Evolutionary conservation across 768 basidiomycete species (phyloP).

Genomic region (Amyloporia xantha): DNA sequence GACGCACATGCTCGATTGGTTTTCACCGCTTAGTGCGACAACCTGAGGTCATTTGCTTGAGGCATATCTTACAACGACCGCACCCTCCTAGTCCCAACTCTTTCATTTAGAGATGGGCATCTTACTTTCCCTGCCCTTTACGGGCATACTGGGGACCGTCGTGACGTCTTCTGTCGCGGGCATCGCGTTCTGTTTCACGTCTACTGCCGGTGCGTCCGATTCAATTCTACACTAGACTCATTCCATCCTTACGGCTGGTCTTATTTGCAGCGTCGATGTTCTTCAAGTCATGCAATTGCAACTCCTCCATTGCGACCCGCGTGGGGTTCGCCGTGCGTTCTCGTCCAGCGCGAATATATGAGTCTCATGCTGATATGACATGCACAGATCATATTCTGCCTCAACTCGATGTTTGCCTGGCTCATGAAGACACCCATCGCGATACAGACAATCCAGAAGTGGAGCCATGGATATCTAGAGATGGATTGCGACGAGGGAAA

Average conservation of each 20-base stretch:
- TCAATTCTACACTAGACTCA: not conserved
- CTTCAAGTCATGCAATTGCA: conserved; percentile 98
- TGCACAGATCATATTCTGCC: conserved; percentile 80
- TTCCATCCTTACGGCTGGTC: no score
- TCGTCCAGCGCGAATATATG: not conserved
- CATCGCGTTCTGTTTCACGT: conserved; percentile 80
- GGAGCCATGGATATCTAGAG: conserved; percentile 96
- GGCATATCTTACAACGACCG: no score
- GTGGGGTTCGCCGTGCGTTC: conserved; percentile 83
- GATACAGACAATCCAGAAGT: conserved; percentile 81
- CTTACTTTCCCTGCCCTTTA: conserved; percentile 65
- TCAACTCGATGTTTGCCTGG: conserved; percentile 97
- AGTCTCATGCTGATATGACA: not conserved
- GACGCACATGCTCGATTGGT: no score
- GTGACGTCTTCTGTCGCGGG: conserved; percentile 81
- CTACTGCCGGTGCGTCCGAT: conserved; percentile 60
- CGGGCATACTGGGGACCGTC: conserved; percentile 61
- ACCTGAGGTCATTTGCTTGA: no score
- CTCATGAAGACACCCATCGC: conserved; percentile 89
- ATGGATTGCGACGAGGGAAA: conserved; percentile 92
- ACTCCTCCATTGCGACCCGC: conserved; percentile 95
- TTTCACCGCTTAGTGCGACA: no score
- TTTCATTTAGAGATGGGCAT: conserved; percentile 57
- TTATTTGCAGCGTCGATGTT: conserved; percentile 74
- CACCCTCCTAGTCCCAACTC: no score